Evolutionary conservation across 2,329 filamentous ascomycete species (phyloP).

Genomic region (Macroventuria anomochaeta): DNA sequence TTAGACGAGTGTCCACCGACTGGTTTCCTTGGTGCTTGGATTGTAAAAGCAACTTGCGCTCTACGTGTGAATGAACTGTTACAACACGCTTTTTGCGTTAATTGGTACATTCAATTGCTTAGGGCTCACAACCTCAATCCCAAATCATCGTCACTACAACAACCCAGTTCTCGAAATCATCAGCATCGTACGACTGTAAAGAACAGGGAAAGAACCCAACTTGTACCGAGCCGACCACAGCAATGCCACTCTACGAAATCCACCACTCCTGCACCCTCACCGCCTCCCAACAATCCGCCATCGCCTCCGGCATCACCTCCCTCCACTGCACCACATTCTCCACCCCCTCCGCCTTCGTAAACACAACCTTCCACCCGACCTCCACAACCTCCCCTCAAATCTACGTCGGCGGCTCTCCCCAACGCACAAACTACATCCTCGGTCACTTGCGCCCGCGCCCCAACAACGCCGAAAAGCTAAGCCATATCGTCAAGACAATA

Average conservation of each 20-base stretch:
- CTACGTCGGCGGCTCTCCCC: slow-evolving; percentile 5
- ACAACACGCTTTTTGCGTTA: too few relatives aligned
- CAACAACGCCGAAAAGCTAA: slow-evolving; percentile 16
- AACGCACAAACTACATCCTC: slow-evolving; percentile 30
- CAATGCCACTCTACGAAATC: slow-evolving; percentile 56
- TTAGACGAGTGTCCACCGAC: too few relatives aligned
- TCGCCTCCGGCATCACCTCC: slow-evolving; percentile 51
- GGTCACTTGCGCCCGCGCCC: slow-evolving; percentile 31
- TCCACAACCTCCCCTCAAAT: not conserved
- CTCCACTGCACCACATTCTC: slow-evolving; percentile 53
- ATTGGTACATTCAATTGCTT: too few relatives aligned
- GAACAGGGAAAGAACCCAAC: too few relatives aligned
- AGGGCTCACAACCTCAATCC: too few relatives aligned
- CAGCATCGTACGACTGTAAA: too few relatives aligned
- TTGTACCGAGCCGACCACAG: too few relatives aligned
- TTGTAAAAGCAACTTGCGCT: too few relatives aligned
- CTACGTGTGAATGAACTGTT: too few relatives aligned
- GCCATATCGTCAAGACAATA: slow-evolving; percentile 17
- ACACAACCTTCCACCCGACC: slow-evolving; percentile 47
- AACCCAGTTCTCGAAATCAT: too few relatives aligned
- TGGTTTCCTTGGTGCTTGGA: too few relatives aligned
- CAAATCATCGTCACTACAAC: too few relatives aligned
- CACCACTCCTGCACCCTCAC: slow-evolving; percentile 46
- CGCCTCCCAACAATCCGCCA: slow-evolving; percentile 44
- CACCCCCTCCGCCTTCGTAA: slow-evolving; percentile 54